Evolutionary conservation across 148 eudicot species (phyloP).

Genomic region (Rhododendron mucronatum): DNA sequence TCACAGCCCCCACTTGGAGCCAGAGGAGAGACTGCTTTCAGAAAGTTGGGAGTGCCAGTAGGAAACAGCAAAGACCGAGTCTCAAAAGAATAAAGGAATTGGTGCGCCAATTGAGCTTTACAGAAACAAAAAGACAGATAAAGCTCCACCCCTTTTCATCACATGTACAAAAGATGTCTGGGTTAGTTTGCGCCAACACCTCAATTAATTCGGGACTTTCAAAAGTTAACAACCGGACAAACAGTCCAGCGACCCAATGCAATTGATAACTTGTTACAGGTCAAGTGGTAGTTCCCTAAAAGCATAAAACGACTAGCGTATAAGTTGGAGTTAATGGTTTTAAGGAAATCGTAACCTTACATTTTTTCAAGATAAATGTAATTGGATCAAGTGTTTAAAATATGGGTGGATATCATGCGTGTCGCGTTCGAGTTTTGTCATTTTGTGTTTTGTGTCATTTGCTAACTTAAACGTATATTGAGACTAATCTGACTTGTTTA

Average conservation of each 20-base stretch:
- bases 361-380: too few species aligned
- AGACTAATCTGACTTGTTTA: too few species aligned
- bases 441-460: not conserved
- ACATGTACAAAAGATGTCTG: not conserved
- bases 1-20: not conserved
- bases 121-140: not conserved
- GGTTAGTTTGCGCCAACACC: too few species aligned
- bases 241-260: not conserved
- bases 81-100: not conserved
- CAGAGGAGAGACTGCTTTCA: conserved; percentile 1
- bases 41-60: not conserved
- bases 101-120: not conserved
- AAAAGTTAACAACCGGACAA: too few species aligned
- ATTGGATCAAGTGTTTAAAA: not conserved
- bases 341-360: not conserved
- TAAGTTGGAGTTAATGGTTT: not conserved
- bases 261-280: not conserved
- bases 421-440: not conserved
- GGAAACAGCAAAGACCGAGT: not conserved
- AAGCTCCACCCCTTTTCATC: not conserved
- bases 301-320: not conserved
- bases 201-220: too few species aligned
- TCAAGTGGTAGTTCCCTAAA: not conserved
- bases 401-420: not conserved
- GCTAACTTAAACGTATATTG: not conserved